Evolutionary conservation across 208 protist species (phyloP), one percentile per base, ranked within the genome.

Genomic region (Crithidia thermophila): DNA sequence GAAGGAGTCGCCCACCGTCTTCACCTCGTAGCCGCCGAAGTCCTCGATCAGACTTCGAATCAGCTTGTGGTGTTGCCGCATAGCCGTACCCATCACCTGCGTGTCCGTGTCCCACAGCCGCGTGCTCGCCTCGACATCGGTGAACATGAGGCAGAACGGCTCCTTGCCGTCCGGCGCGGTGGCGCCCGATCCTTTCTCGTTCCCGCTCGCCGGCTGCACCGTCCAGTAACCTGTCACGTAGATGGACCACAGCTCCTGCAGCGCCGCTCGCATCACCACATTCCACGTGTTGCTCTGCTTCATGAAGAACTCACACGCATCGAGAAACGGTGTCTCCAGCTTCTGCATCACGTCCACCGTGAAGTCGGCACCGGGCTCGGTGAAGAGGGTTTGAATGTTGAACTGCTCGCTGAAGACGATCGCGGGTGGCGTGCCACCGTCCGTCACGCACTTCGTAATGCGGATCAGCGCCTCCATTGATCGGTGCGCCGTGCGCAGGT

Each of bases 1-100:
- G 43, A 94, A 90, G 14, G 63, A 72, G 63, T 90, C 82, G 10
- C 81, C 85, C 7, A 86, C 56, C 9, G 67, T 80, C 78, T 90
- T 90, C 43, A 90, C 84, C 49, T 87, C 84, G 40, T 85, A 79
- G 20, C 62, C 88, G 16, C 53, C 69, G 46, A 58, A 75, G 46
- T 75, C 69, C 28, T 73, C 53, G 42, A 93, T 78, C 20, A 75
- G 34, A 25, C 52, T 67, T 31, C 87, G 80, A n/a, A 91, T 69
- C 27, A 90, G 11, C 39, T 50, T 10, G 45, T 89, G 72, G 68
- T 93, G 79, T 3, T 75, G 39, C 27, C 67, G 33, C 6, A 87
- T 39, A 8, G 82, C 60, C 21, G 16, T 6, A 56, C 23, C 18
- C 87, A 91, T 93, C 4, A 58, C 39, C 16, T 65, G 37, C 16